phyloP scores from a whole-genome alignment of 83 land plant species.

The Diphasiastrum complanatum region DNA sequence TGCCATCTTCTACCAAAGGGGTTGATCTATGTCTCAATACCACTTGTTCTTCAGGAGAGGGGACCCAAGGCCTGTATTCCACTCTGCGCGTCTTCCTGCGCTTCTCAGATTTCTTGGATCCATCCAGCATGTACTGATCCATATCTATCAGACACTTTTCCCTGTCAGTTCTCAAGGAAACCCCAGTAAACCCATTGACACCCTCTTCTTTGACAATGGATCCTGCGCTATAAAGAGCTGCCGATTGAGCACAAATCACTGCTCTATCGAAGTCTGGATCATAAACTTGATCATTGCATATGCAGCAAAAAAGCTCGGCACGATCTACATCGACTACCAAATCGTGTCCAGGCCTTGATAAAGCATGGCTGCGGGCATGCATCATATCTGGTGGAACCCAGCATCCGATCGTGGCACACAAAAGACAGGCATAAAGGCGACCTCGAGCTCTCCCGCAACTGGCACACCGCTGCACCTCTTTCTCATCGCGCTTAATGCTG shows the following conservation, averaged over 20 bases:
- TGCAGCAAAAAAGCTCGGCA: conserved; percentile 79
- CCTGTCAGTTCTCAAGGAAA: background rate
- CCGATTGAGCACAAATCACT: conserved; percentile 36
- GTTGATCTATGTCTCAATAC: conserved; percentile 31
- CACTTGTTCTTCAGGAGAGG: conserved; percentile 34
- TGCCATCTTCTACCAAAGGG: conserved; percentile 18
- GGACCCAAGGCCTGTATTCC: conserved; percentile 53
- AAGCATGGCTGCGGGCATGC: conserved; percentile 42
- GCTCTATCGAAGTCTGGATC: conserved; percentile 80
- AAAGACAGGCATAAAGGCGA: conserved; percentile 54
- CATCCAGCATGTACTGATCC: background rate
- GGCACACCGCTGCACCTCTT: conserved; percentile 44
- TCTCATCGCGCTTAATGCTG: conserved; percentile 17
- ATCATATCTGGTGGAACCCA: conserved; percentile 19
- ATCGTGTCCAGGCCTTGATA: conserved; percentile 40
- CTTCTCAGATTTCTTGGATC: conserved; percentile 4
- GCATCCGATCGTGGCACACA: conserved; percentile 57
- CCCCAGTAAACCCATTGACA: background rate
- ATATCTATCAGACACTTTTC: background rate
- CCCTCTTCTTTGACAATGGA: conserved; percentile 8
- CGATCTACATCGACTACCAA: conserved; percentile 65
- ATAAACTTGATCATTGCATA: conserved; percentile 71
- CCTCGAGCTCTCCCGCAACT: conserved; percentile 42
- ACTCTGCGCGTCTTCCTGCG: conserved; percentile 32
- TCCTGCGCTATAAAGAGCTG: background rate